Conservation (phyloP, 2,329 filamentous ascomycete genomes). For the Claviceps monticola region DNA sequence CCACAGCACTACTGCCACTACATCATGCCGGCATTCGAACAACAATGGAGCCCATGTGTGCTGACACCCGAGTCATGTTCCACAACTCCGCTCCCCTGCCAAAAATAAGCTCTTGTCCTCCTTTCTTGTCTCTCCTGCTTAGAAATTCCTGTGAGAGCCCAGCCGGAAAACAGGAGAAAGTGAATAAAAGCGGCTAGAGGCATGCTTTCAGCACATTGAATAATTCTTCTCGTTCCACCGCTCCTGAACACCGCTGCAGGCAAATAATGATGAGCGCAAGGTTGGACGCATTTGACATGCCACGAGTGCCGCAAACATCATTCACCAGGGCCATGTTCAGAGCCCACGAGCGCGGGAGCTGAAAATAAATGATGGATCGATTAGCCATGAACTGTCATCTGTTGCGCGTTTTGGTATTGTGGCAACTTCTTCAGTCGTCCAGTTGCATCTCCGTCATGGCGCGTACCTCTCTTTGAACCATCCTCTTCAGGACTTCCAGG, state of each 20-base stretch:
- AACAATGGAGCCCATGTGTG: too few species aligned
- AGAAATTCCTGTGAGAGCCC: too few species aligned
- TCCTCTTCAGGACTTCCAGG: constrained; percentile 9
- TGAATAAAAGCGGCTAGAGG: constrained; percentile 3
- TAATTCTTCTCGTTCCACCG: constrained; percentile 13
- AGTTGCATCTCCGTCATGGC: background rate
- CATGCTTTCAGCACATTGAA: constrained; percentile 13
- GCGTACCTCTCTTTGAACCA: constrained; percentile 13
- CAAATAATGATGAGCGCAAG: constrained; percentile 13
- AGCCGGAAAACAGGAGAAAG: background rate
- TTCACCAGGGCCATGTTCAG: constrained; percentile 12
- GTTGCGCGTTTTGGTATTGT: too few species aligned
- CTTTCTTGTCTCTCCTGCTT: too few species aligned
- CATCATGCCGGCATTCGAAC: too few species aligned
- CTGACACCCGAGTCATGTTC: too few species aligned
- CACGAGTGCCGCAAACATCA: constrained; percentile 2
- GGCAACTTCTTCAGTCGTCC: too few species aligned
- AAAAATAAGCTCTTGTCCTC: too few species aligned
- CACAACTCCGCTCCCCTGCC: too few species aligned
- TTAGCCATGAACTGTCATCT: background rate
- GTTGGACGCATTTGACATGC: constrained; percentile 13
- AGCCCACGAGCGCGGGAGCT: constrained; percentile 16
- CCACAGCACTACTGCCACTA: too few species aligned
- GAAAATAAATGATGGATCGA: background rate
- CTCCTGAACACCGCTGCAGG: constrained; percentile 13